Evolutionary conservation across 768 basidiomycete species (phyloP).

Genomic region (Nidularia sp.): DNA sequence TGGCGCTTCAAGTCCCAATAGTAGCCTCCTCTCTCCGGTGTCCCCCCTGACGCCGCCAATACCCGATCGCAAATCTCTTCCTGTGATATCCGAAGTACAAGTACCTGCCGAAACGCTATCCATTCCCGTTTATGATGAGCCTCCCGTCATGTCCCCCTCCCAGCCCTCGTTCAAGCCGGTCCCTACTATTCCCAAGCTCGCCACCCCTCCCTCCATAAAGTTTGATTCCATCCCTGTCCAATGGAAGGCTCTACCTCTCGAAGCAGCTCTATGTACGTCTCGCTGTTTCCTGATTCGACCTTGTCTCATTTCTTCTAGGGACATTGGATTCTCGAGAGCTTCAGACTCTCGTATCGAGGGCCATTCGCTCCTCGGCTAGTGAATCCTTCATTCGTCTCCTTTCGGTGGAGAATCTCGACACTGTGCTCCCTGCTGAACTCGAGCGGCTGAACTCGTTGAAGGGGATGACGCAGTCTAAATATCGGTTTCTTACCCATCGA

Average conservation of each 20-base stretch:
- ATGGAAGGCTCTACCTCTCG: slow-evolving; percentile 67
- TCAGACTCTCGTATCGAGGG: slow-evolving; percentile 67
- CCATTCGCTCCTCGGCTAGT: slow-evolving; percentile 63
- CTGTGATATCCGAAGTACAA: slow-evolving; percentile 9
- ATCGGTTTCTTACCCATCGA: slow-evolving; percentile 62
- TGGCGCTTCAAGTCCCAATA: not conserved
- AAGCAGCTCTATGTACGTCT: slow-evolving; percentile 56
- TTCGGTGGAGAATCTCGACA: slow-evolving; percentile 57
- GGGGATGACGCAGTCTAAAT: slow-evolving; percentile 54
- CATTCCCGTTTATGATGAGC: slow-evolving; percentile 7
- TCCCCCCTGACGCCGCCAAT: slow-evolving; percentile 5
- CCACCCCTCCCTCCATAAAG: slow-evolving; percentile 44
- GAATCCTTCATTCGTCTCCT: slow-evolving; percentile 72
- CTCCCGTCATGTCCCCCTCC: slow-evolving; percentile 4
- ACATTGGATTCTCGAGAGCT: slow-evolving; percentile 59
- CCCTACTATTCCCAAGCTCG: slow-evolving; percentile 28
- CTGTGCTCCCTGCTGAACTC: slow-evolving; percentile 52
- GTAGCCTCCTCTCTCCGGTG: not conserved
- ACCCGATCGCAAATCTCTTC: slow-evolving; percentile 9
- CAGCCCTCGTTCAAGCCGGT: slow-evolving; percentile 5
- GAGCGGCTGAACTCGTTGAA: slow-evolving; percentile 53
- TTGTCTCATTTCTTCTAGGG: slow-evolving; percentile 25
- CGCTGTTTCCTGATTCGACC: not conserved
- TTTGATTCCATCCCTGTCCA: slow-evolving; percentile 56
- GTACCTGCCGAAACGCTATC: slow-evolving; percentile 7